A percentile compares a stretch with the other conserved stretches of the same genome.
Evolutionary conservation across 768 basidiomycete species (phyloP).

Genomic region (Phanerochaete sordida): DNA sequence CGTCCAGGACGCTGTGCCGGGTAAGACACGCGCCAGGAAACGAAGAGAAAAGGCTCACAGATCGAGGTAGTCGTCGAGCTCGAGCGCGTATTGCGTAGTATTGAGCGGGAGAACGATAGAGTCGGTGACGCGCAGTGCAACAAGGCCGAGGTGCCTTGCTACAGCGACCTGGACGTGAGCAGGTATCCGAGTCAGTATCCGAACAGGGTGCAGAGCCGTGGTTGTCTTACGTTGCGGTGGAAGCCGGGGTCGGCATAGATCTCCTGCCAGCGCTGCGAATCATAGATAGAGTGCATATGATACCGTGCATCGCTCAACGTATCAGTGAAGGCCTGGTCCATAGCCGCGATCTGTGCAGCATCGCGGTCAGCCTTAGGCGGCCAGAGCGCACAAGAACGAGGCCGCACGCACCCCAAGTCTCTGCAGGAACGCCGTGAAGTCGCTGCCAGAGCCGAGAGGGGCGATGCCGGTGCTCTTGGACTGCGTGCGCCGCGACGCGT

Average conservation of each 20-base stretch:
- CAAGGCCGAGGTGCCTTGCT: constrained; percentile 54
- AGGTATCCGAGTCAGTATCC: too few relatives aligned
- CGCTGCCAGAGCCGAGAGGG: constrained; percentile 80
- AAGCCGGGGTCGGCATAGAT: constrained; percentile 62
- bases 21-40: background rate
- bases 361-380: background rate
- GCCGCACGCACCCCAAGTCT: constrained; percentile 56
- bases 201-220: too few relatives aligned
- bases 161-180: constrained; percentile 58
- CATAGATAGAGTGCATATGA: constrained; percentile 61
- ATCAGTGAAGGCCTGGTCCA: constrained; percentile 32
- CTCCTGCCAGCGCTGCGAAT: constrained; percentile 57
- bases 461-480: constrained; percentile 35
- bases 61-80: constrained; percentile 50
- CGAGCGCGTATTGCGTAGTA: constrained; percentile 61
- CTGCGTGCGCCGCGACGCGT: constrained; percentile 24
- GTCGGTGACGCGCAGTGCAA: constrained; percentile 48
- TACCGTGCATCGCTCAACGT: constrained; percentile 46
- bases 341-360: constrained; percentile 28
- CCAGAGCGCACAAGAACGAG: background rate
- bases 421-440: constrained; percentile 91
- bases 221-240: constrained; percentile 51
- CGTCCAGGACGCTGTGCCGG: constrained; percentile 3
- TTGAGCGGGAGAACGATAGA: constrained; percentile 60
- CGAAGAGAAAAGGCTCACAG: constrained; percentile 32